A percentile compares a stretch with the other conserved stretches of the same genome.
These are phyloP conservation scores for Cladosporium cucumerinum DNA, from an alignment of 2,329 filamentous ascomycete genomes.

Conservation along the genomic window DNA sequence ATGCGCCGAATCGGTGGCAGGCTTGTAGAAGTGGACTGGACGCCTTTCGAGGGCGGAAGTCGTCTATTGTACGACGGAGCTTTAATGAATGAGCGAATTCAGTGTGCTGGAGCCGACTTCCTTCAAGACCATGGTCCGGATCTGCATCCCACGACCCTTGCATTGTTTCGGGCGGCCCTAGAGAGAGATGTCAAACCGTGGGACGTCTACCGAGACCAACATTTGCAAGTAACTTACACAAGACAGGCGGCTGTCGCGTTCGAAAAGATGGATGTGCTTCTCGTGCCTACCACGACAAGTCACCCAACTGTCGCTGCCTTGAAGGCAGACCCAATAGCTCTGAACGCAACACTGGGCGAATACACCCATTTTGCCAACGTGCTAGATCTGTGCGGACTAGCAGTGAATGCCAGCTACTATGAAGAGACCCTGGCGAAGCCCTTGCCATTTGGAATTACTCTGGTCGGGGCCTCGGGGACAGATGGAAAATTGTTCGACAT, in stretches of 20 bases:
- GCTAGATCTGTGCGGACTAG: slow-evolving; percentile 54
- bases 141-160: slow-evolving; percentile 50
- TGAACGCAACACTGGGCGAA: slow-evolving; percentile 54
- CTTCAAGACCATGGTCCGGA: slow-evolving; percentile 37
- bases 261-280: slow-evolving; percentile 44
- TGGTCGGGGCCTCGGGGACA: slow-evolving; percentile 38
- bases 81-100: slow-evolving; percentile 56
- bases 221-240: slow-evolving; percentile 45
- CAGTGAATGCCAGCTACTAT: slow-evolving; percentile 50
- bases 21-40: slow-evolving; percentile 47
- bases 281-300: slow-evolving; percentile 53
- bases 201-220: slow-evolving; percentile 50
- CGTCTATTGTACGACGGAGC: slow-evolving; percentile 56
- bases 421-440: slow-evolving; percentile 24
- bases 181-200: slow-evolving; percentile 41
- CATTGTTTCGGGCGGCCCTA: slow-evolving; percentile 44
- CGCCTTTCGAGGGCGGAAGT: slow-evolving; percentile 51
- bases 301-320: slow-evolving; percentile 53
- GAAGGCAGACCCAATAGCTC: slow-evolving; percentile 49
- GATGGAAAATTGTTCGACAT: slow-evolving; percentile 42
- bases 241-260: slow-evolving; percentile 43
- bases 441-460: slow-evolving; percentile 42
- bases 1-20: slow-evolving; percentile 43
- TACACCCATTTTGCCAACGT: slow-evolving; percentile 63
- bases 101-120: slow-evolving; percentile 41